These are phyloP conservation scores for Millerago galiae DNA, from an alignment of 805 yeast species.

Conservation along the genomic window DNA sequence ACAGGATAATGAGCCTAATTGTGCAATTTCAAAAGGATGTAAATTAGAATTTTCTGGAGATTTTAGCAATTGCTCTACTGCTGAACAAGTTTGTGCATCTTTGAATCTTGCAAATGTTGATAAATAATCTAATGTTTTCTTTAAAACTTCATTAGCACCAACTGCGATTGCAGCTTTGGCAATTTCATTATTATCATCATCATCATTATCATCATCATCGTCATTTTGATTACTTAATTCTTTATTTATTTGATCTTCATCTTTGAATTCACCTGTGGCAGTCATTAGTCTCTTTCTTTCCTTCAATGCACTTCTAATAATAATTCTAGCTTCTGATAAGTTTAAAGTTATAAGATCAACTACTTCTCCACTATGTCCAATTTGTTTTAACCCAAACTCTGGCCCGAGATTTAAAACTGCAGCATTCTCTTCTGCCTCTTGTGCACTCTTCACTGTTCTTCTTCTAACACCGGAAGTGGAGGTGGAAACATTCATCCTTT, in stretches of 20 bases:
- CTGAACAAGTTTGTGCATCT: constrained; percentile 87
- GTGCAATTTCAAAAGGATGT: constrained; percentile 96
- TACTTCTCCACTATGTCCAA: constrained; percentile 73
- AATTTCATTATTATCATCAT: constrained; percentile 27
- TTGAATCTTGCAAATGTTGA: constrained; percentile 84
- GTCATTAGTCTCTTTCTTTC: constrained; percentile 58
- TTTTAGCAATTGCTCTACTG: constrained; percentile 81
- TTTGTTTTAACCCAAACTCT: constrained; percentile 78
- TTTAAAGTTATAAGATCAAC: constrained; percentile 79
- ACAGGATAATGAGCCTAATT: constrained; percentile 79
- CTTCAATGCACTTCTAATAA: constrained; percentile 83
- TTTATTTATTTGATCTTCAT: constrained; percentile 23
- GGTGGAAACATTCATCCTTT: constrained; percentile 78
- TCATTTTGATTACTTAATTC: constrained; percentile 17
- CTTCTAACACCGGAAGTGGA: constrained; percentile 83
- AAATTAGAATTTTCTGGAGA: constrained; percentile 66
- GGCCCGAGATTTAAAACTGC: constrained; percentile 83
- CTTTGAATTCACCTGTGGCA: constrained; percentile 31
- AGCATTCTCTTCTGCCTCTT: constrained; percentile 88
- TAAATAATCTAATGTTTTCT: constrained; percentile 84
- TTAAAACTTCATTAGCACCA: constrained; percentile 79
- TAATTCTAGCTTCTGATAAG: constrained; percentile 80
- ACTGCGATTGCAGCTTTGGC: constrained; percentile 50
- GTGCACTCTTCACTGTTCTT: constrained; percentile 54
- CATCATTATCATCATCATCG: constrained; percentile 24